A percentile compares a stretch with the other conserved stretches of the same genome.
phyloP scores from a whole-genome alignment of 164 flowering plant species.

The Nelumbo lutea region DNA sequence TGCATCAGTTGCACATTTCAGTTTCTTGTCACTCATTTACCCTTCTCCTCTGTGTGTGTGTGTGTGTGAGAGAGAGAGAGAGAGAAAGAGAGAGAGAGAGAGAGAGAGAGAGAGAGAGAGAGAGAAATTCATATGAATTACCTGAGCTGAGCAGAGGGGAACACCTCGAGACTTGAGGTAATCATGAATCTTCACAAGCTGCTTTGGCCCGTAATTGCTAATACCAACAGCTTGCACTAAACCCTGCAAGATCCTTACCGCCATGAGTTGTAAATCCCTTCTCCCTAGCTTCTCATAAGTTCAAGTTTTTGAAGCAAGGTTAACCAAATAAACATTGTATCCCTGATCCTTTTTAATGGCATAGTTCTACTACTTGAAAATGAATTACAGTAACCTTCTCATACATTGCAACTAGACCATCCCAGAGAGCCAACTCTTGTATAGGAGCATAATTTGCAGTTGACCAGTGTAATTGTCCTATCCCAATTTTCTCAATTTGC shows the following conservation, averaged over 20 bases:
- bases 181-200: conserved; percentile 71
- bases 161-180: conserved; percentile 68
- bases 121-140: conserved; percentile 5
- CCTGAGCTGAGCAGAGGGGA: conserved; percentile 63
- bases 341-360: neutral
- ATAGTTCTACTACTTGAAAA: neutral
- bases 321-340: neutral
- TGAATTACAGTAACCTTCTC: conserved; percentile 63
- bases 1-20: too few relatives aligned
- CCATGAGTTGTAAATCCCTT: neutral
- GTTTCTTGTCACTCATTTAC: too few relatives aligned
- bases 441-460: conserved; percentile 94
- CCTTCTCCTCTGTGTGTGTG: too few relatives aligned
- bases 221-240: conserved; percentile 93
- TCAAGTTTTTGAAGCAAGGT: neutral
- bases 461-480: conserved; percentile 96
- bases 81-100: too few relatives aligned
- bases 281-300: neutral
- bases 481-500: conserved; percentile 79
- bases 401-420: conserved; percentile 98
- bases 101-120: too few relatives aligned
- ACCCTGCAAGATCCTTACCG: conserved; percentile 42
- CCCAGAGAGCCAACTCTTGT: conserved; percentile 92
- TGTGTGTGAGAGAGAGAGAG: too few relatives aligned
- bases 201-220: conserved; percentile 89